These are phyloP conservation scores for Globisporangium recalcitrans DNA, from an alignment of 352 stramenopile species.

Conservation along the genomic window DNA sequence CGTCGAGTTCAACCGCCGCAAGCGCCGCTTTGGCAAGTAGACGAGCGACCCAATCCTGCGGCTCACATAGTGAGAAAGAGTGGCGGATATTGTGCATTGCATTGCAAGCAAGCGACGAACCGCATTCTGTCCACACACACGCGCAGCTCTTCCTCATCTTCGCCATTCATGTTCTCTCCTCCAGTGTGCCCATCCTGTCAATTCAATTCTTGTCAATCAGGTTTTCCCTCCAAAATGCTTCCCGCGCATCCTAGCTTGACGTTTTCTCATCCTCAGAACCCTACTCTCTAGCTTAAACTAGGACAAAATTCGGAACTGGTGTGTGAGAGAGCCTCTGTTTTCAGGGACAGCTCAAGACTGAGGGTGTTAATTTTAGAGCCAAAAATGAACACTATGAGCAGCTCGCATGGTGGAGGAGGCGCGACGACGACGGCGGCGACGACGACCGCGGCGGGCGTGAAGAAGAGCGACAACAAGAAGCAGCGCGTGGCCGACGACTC, in stretches of 20 bases:
- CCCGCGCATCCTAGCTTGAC: neutral
- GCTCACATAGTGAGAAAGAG: neutral
- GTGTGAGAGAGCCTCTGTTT: neutral
- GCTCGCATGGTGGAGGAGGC: neutral
- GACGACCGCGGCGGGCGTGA: neutral
- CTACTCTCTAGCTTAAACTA: conserved; percentile 4
- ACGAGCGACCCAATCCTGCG: neutral
- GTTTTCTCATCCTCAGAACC: neutral
- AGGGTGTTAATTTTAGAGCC: neutral
- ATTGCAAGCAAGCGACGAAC: conserved; percentile 11
- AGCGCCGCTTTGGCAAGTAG: conserved; percentile 89
- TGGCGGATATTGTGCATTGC: neutral
- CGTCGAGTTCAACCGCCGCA: conserved; percentile 80
- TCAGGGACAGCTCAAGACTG: neutral
- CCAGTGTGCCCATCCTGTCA: neutral
- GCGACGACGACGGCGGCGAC: neutral
- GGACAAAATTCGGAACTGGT: neutral
- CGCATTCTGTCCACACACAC: neutral
- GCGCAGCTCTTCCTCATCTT: neutral
- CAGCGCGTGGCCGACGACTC: conserved; percentile 11
- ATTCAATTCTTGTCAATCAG: neutral
- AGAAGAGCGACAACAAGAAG: conserved; percentile 15
- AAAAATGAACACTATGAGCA: conserved; percentile 15
- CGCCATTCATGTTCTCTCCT: neutral
- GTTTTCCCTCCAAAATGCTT: conserved; percentile 15